A percentile compares a stretch with the other conserved stretches of the same genome.
phyloP scores from a whole-genome alignment of 2,329 filamentous ascomycete species.

The Talaromyces pinophilus region DNA sequence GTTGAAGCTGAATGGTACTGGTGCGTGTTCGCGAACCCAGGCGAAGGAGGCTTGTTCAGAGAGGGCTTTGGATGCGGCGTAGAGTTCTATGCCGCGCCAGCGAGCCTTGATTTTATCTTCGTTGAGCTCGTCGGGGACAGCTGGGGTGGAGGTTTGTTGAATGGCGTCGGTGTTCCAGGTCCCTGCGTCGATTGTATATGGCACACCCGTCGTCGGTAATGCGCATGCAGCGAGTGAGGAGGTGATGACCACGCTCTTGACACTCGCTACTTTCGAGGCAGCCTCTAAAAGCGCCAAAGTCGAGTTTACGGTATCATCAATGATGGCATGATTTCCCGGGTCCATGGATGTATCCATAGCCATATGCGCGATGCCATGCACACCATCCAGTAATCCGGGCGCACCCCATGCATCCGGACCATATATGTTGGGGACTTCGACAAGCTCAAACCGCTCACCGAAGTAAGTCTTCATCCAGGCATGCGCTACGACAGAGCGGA shows the following conservation, averaged over 20 bases:
- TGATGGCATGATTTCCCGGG: not conserved
- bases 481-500: not conserved
- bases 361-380: not conserved
- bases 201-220: not conserved
- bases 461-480: conserved; percentile 12
- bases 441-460: not conserved
- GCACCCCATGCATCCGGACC: not conserved
- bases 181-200: not conserved
- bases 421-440: conserved; percentile 6
- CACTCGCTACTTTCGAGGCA: not conserved
- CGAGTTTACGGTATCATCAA: not conserved
- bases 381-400: not conserved
- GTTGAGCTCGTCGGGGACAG: too few relatives aligned
- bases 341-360: conserved; percentile 12
- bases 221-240: conserved; percentile 11
- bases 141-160: not conserved
- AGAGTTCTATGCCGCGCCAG: conserved; percentile 9
- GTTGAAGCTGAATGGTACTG: not conserved
- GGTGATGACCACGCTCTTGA: conserved; percentile 11
- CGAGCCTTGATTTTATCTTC: not conserved
- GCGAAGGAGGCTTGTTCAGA: conserved; percentile 4
- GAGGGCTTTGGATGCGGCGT: conserved; percentile 12
- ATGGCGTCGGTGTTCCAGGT: not conserved
- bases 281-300: not conserved
- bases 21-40: not conserved